Base-by-base conservation (phyloP, 768 basidiomycete genomes). In the Sporobolomyces pararoseus region DNA sequence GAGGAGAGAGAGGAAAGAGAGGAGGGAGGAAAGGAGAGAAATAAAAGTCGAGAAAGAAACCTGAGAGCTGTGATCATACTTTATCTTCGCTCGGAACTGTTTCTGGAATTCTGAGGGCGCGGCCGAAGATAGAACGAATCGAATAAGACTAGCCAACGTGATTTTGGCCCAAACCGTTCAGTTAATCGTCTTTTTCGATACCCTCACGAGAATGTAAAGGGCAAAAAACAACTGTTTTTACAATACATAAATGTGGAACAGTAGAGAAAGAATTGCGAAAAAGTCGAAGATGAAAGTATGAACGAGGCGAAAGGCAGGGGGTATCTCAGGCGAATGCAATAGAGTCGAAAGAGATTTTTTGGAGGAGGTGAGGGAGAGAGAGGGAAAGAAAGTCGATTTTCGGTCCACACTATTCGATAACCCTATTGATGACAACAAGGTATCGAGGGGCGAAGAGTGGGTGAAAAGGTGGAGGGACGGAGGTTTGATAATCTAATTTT, bases 381-480 rank as follows among this genome's bases (percentile, higher is more conserved):
- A 42, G 51, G 27, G 51, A 7, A n/a, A 34, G 51, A 27, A 27
- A 27, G 51, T 13, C 9, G 13, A 52, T 37, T 42, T 55, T 35
- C 32, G 5, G 53, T 55, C 53, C 53, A 55, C 53, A 55, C 53
- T 55, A 6, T 55, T 34, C 35, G 35, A 58, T 39, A n/a, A n/a
- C 13, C 55, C 55, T 58, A 58, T 58, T 39, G 35, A 19, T 17
- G 31, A 37, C 52, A 5, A 54, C 7, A 54, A 10, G n/a, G 13
- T n/a, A n/a, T 14, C 16, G 58, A 59, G 58, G 58, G 58, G 58
- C 58, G 58, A 59, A 59, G 58, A 59, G 58, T 59, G 58, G 58
- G 58, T 29, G 55, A 58, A n/a, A n/a, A n/a, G n/a, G n/a, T n/a
- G n/a, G n/a, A n/a, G n/a, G 27, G 29, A 59, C 9, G n/a, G 21